These are phyloP conservation scores for Chlamydomonas incerta DNA, from an alignment of 139 green algal genomes.

Conservation along the genomic window DNA sequence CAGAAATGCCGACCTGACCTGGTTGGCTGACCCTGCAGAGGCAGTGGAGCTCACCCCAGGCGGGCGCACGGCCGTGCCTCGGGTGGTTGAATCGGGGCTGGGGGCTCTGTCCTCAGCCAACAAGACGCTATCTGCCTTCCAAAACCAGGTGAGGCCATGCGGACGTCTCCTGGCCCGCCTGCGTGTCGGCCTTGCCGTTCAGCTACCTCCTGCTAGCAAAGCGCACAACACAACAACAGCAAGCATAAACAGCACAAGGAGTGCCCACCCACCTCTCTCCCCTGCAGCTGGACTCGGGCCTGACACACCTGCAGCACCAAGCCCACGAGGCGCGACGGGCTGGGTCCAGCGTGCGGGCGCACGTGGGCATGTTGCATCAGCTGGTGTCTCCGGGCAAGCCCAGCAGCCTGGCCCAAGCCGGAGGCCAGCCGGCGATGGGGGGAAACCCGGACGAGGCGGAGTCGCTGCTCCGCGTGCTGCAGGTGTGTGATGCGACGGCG, in stretches of 20 bases:
- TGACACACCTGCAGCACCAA: slow-evolving; percentile 32
- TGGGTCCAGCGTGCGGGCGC: not conserved
- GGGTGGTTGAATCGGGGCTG: not conserved
- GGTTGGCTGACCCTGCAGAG: too few relatives aligned
- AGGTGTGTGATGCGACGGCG: slow-evolving; percentile 16
- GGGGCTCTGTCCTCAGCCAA: slow-evolving; percentile 22
- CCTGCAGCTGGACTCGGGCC: slow-evolving; percentile 32
- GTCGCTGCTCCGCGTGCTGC: slow-evolving; percentile 11
- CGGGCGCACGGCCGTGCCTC: not conserved
- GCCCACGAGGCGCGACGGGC: slow-evolving; percentile 8
- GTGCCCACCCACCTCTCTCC: not conserved
- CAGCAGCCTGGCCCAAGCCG: too few relatives aligned
- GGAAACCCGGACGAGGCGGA: slow-evolving; percentile 8
- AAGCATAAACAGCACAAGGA: too few relatives aligned
- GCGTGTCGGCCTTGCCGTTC: too few relatives aligned
- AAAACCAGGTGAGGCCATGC: not conserved
- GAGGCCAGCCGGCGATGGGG: too few relatives aligned
- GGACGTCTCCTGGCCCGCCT: too few relatives aligned
- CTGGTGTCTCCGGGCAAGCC: slow-evolving; percentile 1
- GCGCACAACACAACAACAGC: too few relatives aligned
- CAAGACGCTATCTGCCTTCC: not conserved
- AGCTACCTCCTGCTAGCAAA: too few relatives aligned
- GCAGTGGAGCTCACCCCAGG: not conserved
- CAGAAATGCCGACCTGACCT: too few relatives aligned
- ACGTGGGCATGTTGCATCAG: slow-evolving; percentile 14